phyloP scores from a whole-genome alignment of 208 protist species.

The Herpetomonas tarakana region DNA sequence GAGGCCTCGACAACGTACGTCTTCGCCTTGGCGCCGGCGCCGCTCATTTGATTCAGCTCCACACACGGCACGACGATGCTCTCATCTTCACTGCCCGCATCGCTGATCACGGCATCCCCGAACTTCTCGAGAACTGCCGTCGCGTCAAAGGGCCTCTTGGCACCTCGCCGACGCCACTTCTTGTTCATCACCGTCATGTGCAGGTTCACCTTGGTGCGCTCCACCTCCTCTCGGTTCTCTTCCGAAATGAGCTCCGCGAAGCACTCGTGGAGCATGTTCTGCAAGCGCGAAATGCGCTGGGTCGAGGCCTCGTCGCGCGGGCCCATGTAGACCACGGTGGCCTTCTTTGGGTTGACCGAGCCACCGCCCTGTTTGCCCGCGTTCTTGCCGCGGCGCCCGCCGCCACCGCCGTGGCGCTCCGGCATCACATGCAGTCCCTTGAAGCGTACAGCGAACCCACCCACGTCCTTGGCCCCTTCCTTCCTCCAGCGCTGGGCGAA shows the following conservation, averaged over 20 bases:
- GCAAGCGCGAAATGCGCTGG: constrained; percentile 28
- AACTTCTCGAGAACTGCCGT: constrained; percentile 29
- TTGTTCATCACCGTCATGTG: constrained; percentile 84
- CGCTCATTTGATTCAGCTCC: constrained; percentile 25
- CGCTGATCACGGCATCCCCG: constrained; percentile 3
- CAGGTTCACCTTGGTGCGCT: constrained; percentile 33
- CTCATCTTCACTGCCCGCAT: not conserved
- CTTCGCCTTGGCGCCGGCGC: constrained; percentile 15
- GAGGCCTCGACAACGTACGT: constrained; percentile 28
- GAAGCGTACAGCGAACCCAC: constrained; percentile 9
- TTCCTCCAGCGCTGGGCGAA: constrained; percentile 10
- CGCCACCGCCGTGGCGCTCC: not conserved
- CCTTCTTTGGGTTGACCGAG: constrained; percentile 35
- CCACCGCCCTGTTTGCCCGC: constrained; percentile 17
- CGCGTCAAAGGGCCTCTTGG: constrained; percentile 38
- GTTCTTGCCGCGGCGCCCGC: constrained; percentile 6
- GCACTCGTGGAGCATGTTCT: constrained; percentile 40
- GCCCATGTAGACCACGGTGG: constrained; percentile 77
- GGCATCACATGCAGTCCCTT: constrained; percentile 22
- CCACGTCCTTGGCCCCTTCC: constrained; percentile 6
- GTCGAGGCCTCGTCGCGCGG: constrained; percentile 30
- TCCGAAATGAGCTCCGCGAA: constrained; percentile 50
- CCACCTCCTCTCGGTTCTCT: constrained; percentile 27
- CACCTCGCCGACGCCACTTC: constrained; percentile 48
- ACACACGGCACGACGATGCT: constrained; percentile 13